These are phyloP conservation scores for Theobroma grandiflorum DNA, from an alignment of 441 rosid genomes.

Conservation along the genomic window DNA sequence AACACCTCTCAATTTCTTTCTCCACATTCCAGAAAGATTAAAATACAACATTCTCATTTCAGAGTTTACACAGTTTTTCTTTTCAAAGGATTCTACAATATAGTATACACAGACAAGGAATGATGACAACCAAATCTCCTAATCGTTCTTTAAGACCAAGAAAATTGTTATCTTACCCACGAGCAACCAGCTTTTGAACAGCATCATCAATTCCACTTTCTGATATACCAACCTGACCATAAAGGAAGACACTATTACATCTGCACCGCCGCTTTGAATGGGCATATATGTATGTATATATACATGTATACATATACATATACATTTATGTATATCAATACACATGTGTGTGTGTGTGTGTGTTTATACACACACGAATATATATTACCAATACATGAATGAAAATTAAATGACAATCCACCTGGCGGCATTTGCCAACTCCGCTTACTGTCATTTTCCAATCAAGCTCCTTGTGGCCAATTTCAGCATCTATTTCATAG, in stretches of 20 bases:
- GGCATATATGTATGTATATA: neutral
- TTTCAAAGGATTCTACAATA: neutral
- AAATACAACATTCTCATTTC: neutral
- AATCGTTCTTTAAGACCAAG: neutral
- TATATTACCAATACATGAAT: neutral
- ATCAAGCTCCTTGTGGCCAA: conserved; percentile 93
- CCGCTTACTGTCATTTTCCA: conserved; percentile 98
- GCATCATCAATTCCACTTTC: conserved; percentile 96
- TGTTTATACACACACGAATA: neutral
- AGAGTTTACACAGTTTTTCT: conserved; percentile 11
- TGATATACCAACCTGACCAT: conserved; percentile 81
- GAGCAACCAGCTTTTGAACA: conserved; percentile 87
- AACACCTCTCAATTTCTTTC: conserved; percentile 3
- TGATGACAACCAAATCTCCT: conserved; percentile 18
- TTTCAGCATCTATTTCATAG: conserved; percentile 96
- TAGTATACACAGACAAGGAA: conserved; percentile 2
- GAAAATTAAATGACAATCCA: conserved; percentile 29
- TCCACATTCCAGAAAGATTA: neutral
- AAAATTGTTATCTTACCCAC: conserved; percentile 67
- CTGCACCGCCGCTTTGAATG: neutral
- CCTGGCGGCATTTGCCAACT: conserved; percentile 99
- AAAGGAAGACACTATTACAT: conserved; percentile 17
- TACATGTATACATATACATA: too few species aligned
- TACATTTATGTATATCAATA: too few species aligned
- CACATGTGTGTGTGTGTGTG: too few species aligned